Percentiles rank a stretch among this genome's conserved stretches.
phyloP scores from a whole-genome alignment of 306 rosid species.

The Notholithocarpus densiflorus region DNA sequence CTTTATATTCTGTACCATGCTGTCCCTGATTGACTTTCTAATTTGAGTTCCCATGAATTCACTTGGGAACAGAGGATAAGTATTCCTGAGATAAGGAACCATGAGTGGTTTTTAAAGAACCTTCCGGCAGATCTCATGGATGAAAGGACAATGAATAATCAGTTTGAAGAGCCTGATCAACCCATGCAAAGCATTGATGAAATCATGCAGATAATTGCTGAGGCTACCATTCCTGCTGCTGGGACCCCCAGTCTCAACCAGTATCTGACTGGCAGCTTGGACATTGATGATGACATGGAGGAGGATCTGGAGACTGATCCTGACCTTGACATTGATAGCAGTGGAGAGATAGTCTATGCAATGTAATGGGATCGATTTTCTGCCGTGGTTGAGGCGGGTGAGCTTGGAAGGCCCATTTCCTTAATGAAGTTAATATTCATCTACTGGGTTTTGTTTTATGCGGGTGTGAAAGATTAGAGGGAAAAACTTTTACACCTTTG shows the following conservation, averaged over 20 bases:
- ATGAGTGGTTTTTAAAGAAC: conserved; percentile 90
- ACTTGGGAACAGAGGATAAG: conserved; percentile 70
- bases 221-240: conserved; percentile 82
- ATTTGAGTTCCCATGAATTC: conserved; percentile 2
- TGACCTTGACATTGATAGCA: conserved; percentile 86
- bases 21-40: conserved; percentile 17
- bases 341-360: conserved; percentile 89
- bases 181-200: conserved; percentile 80
- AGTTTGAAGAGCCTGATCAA: conserved; percentile 84
- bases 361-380: conserved; percentile 35
- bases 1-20: neutral
- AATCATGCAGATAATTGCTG: conserved; percentile 84
- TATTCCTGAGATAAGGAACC: conserved; percentile 79
- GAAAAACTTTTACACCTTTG: conserved; percentile 10
- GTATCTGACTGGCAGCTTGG: conserved; percentile 78
- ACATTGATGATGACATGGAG: conserved; percentile 90
- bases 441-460: conserved; percentile 11
- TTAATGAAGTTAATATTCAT: conserved; percentile 6
- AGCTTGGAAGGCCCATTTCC: conserved; percentile 1
- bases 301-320: conserved; percentile 82
- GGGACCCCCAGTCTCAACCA: conserved; percentile 63
- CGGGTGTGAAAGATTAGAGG: conserved; percentile 28
- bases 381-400: neutral
- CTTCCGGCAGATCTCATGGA: conserved; percentile 83
- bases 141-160: conserved; percentile 44